Evolutionary conservation across 352 stramenopile species (phyloP).

Genomic region (Phytopythium sindhum): DNA sequence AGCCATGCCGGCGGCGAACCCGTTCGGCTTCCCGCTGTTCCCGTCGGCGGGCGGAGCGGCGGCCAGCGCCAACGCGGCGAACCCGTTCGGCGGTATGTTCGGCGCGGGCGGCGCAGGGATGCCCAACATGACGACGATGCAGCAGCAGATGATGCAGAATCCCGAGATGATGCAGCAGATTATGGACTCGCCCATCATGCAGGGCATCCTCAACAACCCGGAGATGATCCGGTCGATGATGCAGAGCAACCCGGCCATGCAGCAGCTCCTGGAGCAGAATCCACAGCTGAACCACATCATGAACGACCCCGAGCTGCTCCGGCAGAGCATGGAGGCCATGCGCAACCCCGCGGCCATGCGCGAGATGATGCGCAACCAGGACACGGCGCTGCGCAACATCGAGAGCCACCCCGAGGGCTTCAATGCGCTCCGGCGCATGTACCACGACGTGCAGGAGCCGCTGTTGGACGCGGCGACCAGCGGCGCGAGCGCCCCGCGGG

Average conservation of each 20-base stretch:
- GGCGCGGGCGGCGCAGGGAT: constrained; percentile 31
- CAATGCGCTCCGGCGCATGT: constrained; percentile 94
- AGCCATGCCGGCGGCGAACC: constrained; percentile 26
- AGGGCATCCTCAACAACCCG: constrained; percentile 94
- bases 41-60: constrained; percentile 14
- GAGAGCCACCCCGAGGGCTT: constrained; percentile 97
- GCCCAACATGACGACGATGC: constrained; percentile 72
- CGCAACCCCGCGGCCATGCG: constrained; percentile 94
- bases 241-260: constrained; percentile 95
- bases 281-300: constrained; percentile 95
- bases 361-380: constrained; percentile 97
- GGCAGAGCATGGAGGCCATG: constrained; percentile 96
- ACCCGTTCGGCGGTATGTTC: constrained; percentile 61
- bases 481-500: constrained; percentile 37
- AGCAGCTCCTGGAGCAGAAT: constrained; percentile 94
- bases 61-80: constrained; percentile 21
- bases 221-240: constrained; percentile 95
- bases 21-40: constrained; percentile 56
- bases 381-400: constrained; percentile 96
- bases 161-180: constrained; percentile 87
- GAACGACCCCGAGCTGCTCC: constrained; percentile 94
- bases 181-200: constrained; percentile 90
- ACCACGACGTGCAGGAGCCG: constrained; percentile 94
- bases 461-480: constrained; percentile 91
- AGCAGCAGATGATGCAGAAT: constrained; percentile 89